These are phyloP conservation scores for Pythium apleroticum DNA, from an alignment of 352 stramenopile genomes.

Conservation along the genomic window DNA sequence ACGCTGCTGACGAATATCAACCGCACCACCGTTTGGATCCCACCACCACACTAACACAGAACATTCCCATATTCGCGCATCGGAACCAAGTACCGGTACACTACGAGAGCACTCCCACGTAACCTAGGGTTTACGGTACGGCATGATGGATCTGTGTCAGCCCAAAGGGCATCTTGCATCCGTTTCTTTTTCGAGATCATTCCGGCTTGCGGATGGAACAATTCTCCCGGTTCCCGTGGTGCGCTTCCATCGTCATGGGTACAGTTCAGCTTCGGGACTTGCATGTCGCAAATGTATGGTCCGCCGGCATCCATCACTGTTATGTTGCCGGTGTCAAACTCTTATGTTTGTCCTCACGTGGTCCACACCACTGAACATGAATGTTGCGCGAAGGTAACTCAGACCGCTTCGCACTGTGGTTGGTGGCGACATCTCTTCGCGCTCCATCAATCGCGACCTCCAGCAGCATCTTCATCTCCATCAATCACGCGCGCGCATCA, in stretches of 20 bases:
- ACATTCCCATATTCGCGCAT: neutral
- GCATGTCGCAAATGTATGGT: constrained; percentile 2
- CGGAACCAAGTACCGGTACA: too few species aligned
- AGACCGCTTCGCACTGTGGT: constrained; percentile 13
- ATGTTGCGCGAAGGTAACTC: constrained; percentile 24
- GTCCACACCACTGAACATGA: neutral
- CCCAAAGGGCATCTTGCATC: neutral
- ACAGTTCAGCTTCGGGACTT: neutral
- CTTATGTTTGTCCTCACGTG: neutral
- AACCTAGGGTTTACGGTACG: neutral
- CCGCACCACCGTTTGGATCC: constrained; percentile 4
- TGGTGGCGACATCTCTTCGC: constrained; percentile 1
- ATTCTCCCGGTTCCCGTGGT: constrained; percentile 1
- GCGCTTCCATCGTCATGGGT: constrained; percentile 1
- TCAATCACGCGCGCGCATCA: neutral
- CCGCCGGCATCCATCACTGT: neutral
- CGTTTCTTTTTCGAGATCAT: neutral
- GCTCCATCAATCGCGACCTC: constrained; percentile 3
- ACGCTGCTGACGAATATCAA: constrained; percentile 5
- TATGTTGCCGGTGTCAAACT: neutral
- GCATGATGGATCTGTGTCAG: neutral
- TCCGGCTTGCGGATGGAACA: neutral
- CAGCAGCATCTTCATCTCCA: constrained; percentile 6
- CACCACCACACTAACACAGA: neutral
- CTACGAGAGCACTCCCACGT: too few species aligned